These are phyloP conservation scores for Syzygium aqueum DNA, from an alignment of 345 rosid genomes.

Conservation along the genomic window DNA sequence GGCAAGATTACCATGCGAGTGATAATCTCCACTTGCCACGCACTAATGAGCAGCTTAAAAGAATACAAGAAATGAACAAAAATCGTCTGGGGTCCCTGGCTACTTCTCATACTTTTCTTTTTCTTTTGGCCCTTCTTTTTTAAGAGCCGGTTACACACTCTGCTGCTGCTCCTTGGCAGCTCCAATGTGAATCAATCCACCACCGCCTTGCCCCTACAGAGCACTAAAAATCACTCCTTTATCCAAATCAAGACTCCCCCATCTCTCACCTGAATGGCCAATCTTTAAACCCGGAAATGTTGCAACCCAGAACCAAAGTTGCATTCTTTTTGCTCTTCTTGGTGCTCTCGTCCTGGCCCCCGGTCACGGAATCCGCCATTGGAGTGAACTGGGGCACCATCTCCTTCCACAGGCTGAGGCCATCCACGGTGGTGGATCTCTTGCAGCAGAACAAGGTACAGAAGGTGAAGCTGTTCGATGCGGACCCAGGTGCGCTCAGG, in stretches of 20 bases:
- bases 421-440: conserved; percentile 93
- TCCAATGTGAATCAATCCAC: background rate
- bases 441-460: conserved; percentile 60
- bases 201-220: background rate
- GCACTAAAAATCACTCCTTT: background rate
- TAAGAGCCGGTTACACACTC: background rate
- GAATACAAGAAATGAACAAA: background rate
- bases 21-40: background rate
- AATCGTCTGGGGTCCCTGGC: background rate
- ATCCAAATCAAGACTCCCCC: background rate
- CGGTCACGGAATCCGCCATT: conserved; percentile 44
- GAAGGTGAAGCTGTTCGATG: conserved; percentile 83
- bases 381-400: conserved; percentile 96
- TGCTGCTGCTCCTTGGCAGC: background rate
- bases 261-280: background rate
- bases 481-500: conserved; percentile 51
- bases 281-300: conserved; percentile 12
- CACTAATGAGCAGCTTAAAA: background rate
- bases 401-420: conserved; percentile 56
- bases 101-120: background rate
- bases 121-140: background rate
- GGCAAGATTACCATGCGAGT: background rate
- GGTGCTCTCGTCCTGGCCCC: conserved; percentile 7
- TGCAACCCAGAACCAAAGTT: conserved; percentile 1
- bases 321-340: conserved; percentile 3